A percentile compares a stretch with the other conserved stretches of the same genome.
These are phyloP conservation scores for Pachysandra terminalis DNA, from an alignment of 164 flowering plant species.

Conservation along the genomic window DNA sequence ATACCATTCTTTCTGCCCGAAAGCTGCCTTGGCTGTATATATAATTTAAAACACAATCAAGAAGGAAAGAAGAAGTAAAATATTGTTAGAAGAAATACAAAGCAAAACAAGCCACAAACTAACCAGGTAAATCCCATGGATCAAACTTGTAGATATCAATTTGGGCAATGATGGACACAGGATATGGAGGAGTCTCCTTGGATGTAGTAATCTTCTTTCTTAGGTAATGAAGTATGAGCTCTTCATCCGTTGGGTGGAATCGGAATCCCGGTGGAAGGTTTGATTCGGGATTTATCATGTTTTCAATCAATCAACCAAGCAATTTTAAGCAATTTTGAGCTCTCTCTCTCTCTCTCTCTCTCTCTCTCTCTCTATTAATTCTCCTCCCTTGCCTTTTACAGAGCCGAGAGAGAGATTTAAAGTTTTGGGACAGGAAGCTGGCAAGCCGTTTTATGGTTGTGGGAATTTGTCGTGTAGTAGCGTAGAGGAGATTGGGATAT, in stretches of 20 bases:
- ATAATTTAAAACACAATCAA: neutral
- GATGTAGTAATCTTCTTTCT: constrained; percentile 26
- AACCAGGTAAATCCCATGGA: constrained; percentile 54
- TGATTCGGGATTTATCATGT: constrained; percentile 4
- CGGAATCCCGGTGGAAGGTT: constrained; percentile 48
- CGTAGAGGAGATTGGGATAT: neutral
- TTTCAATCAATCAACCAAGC: neutral
- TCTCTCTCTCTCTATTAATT: neutral
- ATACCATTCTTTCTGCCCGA: constrained; percentile 61
- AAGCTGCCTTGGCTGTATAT: constrained; percentile 32
- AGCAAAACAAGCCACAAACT: neutral
- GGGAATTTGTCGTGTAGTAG: constrained; percentile 14
- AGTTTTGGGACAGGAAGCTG: constrained; percentile 8
- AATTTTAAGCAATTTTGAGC: neutral
- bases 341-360: too few species aligned
- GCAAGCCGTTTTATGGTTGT: constrained; percentile 15
- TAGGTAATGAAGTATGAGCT: constrained; percentile 48
- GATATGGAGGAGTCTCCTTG: constrained; percentile 31
- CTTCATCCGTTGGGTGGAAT: constrained; percentile 68
- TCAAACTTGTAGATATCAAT: too few species aligned
- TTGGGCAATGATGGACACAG: constrained; percentile 43
- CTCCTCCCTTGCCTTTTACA: neutral
- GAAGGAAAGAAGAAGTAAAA: neutral
- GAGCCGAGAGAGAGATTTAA: constrained; percentile 14
- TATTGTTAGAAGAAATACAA: neutral